These are phyloP conservation scores for Hypoxylon rickii DNA, from an alignment of 495 filamentous ascomycete genomes.

Conservation along the genomic window DNA sequence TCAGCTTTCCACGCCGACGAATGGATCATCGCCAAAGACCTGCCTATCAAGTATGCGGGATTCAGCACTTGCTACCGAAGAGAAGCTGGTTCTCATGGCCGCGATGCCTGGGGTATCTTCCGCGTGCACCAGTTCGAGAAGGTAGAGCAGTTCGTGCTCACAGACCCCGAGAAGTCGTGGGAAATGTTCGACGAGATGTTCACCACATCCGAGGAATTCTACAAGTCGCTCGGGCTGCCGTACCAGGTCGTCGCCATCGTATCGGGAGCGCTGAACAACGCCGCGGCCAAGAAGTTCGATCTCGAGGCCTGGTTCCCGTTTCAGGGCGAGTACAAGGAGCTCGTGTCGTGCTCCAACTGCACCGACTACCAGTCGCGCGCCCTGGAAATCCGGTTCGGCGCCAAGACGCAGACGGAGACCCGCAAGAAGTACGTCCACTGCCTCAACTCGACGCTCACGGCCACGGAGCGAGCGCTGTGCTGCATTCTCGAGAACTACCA, in stretches of 20 bases:
- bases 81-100: slow-evolving; percentile 89
- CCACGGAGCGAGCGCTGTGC: slow-evolving; percentile 91
- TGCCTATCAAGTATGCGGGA: slow-evolving; percentile 78
- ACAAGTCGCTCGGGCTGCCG: slow-evolving; percentile 83
- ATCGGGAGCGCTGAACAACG: slow-evolving; percentile 92
- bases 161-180: slow-evolving; percentile 94
- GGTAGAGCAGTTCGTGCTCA: slow-evolving; percentile 93
- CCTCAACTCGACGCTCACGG: slow-evolving; percentile 88
- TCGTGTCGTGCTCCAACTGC: slow-evolving; percentile 95
- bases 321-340: slow-evolving; percentile 95
- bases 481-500: slow-evolving; percentile 97
- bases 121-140: slow-evolving; percentile 99
- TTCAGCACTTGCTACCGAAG: slow-evolving; percentile 94
- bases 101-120: slow-evolving; percentile 98
- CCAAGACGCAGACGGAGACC: slow-evolving; percentile 75
- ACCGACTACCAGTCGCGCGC: slow-evolving; percentile 92
- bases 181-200: slow-evolving; percentile 94
- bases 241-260: slow-evolving; percentile 93
- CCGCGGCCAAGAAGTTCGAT: slow-evolving; percentile 92
- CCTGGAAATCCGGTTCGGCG: slow-evolving; percentile 82
- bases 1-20: slow-evolving; percentile 91
- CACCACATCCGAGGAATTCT: slow-evolving; percentile 86
- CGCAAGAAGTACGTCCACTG: slow-evolving; percentile 95
- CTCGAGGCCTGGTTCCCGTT: slow-evolving; percentile 98
- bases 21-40: slow-evolving; percentile 83